Conservation (phyloP, 148 eudicot genomes). For the Amaranthus hypochondriacus region DNA sequence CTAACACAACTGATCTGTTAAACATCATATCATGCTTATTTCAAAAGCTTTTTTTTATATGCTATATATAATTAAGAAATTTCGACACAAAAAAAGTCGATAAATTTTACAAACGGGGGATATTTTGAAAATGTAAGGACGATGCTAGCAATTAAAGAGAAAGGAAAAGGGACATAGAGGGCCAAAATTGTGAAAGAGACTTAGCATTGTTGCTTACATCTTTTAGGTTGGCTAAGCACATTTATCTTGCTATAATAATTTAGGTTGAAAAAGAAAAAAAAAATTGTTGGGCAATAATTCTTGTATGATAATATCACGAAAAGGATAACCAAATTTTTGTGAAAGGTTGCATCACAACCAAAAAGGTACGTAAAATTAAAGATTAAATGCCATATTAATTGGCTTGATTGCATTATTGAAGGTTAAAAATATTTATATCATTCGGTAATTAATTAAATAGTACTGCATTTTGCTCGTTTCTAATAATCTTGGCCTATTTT, state of each 20-base stretch:
- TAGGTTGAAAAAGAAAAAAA: not conserved
- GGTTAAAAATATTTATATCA: conserved; percentile 2
- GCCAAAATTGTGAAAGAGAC: not conserved
- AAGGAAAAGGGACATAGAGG: not conserved
- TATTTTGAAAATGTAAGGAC: not conserved
- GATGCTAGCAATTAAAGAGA: not conserved
- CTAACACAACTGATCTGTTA: too few relatives aligned
- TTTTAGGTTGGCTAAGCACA: conserved; percentile 13
- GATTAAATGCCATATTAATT: not conserved
- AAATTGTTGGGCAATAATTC: not conserved
- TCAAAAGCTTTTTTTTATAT: too few relatives aligned
- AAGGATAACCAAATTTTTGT: not conserved
- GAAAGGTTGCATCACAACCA: not conserved
- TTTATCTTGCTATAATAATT: not conserved
- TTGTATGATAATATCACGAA: not conserved
- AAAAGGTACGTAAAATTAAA: not conserved
- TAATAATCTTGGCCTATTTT: too few relatives aligned
- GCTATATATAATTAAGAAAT: too few relatives aligned
- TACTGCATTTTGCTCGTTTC: too few relatives aligned
- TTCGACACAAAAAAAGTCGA: too few relatives aligned
- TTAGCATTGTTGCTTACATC: not conserved
- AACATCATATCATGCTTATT: too few relatives aligned
- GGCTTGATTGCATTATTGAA: not conserved
- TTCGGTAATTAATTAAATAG: not conserved
- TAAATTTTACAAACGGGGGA: not conserved